Conservation (phyloP, 192 early-diverging fungal species). For the Diversispora epigaea region DNA sequence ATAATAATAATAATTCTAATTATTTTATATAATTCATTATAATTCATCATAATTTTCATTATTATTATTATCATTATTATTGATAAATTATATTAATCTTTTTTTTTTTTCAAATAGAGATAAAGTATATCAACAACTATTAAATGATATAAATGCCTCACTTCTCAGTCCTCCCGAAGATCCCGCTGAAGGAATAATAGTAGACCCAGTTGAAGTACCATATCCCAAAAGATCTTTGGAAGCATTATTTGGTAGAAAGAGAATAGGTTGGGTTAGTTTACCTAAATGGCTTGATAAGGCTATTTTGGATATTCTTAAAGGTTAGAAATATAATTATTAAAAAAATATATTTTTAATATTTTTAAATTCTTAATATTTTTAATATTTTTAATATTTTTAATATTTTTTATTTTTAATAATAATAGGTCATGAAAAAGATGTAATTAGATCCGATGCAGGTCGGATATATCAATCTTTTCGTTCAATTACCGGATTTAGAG, state of each 20-base stretch:
- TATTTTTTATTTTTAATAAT: background rate
- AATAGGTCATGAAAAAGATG: conserved; percentile 42
- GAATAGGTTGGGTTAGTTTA: conserved; percentile 42
- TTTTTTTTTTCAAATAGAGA: too few species aligned
- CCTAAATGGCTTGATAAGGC: conserved; percentile 39
- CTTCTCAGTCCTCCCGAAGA: too few species aligned
- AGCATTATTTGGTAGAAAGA: conserved; percentile 44
- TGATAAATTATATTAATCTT: too few species aligned
- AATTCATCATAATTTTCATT: too few species aligned
- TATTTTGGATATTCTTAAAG: conserved; percentile 34
- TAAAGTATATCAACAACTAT: too few species aligned
- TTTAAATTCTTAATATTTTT: background rate
- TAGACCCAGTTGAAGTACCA: background rate
- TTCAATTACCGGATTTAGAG: conserved; percentile 42
- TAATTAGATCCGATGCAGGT: conserved; percentile 52
- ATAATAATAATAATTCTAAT: too few species aligned
- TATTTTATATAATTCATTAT: too few species aligned
- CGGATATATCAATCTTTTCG: conserved; percentile 54
- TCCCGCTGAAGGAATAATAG: too few species aligned
- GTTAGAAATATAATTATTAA: background rate
- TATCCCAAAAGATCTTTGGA: conserved; percentile 32
- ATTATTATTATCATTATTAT: too few species aligned
- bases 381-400: too few species aligned
- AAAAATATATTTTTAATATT: background rate
- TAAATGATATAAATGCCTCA: too few species aligned